Evolutionary conservation across 2,329 filamentous ascomycete genomes (phyloP), one percentile per base, ranked within the genome.

Genomic region (Clonostachys solani): DNA sequence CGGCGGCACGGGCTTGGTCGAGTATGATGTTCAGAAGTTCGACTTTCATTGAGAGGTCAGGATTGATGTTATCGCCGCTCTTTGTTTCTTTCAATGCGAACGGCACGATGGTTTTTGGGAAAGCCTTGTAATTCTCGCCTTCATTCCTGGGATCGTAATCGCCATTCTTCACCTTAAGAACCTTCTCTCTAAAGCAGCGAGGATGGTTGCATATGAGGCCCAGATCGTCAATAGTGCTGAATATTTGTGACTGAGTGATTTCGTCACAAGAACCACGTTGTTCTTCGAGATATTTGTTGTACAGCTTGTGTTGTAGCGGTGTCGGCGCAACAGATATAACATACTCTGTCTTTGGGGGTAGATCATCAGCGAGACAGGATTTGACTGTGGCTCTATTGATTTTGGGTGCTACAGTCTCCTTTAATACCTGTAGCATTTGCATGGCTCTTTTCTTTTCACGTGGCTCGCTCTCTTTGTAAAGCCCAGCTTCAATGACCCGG

Each of bases 321-420:
- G 87, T 89, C 12, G 94, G 69, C 7, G 85, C 80, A 6, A 96
- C 72, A 4, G 77, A 87, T 46, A 96, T 77, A 33, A 95, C 79
- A 58, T 92, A 96, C 59, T 96, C 92, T 8, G 77, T 79, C 62
- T 96, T 96, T 0, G 73, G 69, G 4, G 87, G 88, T 40, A 96
- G 70, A 37, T 84, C 80, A 12, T 82, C 71, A 51, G 78, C 77
- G 40, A 95, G 70, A 6, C 77, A 81, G 3, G 77, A 76, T 15
- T 66, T 62, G 35, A 90, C 85, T 44, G 87, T 89, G 8, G 79
- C 81, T 29, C 92, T 81, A 57, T 92, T 75, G 15, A 95, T 82
- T 63, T 95, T 95, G 6, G 89, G 87, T 2, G 78, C 79, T 18
- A 96, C 81, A 40, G 86, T 83, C 19, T 77, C 66, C 55, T 88